Evolutionary conservation across 148 eudicot genomes (phyloP), one percentile per base, ranked within the genome.

Genomic region (Beta vulgaris): DNA sequence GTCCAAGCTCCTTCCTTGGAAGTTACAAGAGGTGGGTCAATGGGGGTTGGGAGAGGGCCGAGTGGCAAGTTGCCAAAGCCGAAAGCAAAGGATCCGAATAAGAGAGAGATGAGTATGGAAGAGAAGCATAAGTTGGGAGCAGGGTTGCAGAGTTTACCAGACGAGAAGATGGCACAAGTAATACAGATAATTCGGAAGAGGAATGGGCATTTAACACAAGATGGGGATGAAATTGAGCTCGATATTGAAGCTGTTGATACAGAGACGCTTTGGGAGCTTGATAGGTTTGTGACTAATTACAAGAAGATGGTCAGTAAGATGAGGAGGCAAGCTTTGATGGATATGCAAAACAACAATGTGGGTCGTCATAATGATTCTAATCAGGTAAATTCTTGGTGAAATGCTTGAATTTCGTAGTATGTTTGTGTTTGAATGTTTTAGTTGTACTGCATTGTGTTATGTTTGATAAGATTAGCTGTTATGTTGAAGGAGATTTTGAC

Each of bases 191-290:
- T 92, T 14, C 74, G 87, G 80, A 92, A 92, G 84, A 79, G 93
- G 59, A 89, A 92, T 63, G 88, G 80, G 40, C 82, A 85, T 51
- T 79, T 88, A 85, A 87, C 84, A 0, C 98, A 90, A 61, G 93
- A 90, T 28, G 98, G 93, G 35, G 98, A 92, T 80, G 98, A 92
- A 68, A 92, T 92, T 66, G 98, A 92, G 86, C 90, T 92, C 0
- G 98, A 92, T 64, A 92, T 92, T 26, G 96, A 90, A 77, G 96
- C 96, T 0, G 82, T 92, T 42, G 98, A 92, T 59, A 85, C 83
- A 1, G 98, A 92, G 79, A 92, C 98, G 0, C 85, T 92, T 12
- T 92, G 98, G 98, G 98, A 92, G 80, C 91, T 92, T 39, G 98
- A 92, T 76, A 79, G 98, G 13, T 90, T 92, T 77, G 93, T 92